Base-by-base conservation (phyloP, 179 eudicot genomes). In the Carnegiea gigantea region DNA sequence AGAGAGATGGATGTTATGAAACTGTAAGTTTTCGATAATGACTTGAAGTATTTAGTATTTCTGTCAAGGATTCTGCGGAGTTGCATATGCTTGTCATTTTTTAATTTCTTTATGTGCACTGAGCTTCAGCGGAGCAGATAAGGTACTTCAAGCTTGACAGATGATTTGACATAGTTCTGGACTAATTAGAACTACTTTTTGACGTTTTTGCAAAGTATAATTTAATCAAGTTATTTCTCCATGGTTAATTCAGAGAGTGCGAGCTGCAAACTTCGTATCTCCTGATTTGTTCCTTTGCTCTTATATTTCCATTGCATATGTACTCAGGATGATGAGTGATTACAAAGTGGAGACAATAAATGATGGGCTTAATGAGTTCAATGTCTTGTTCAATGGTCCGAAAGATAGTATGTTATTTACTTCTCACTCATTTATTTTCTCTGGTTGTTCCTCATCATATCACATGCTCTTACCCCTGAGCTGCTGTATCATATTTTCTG, bases 331-430 rank as follows among this genome's bases (percentile, higher is more conserved):
- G 98, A 95, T 95, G 98, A 95, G 98, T 83, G 98, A 95, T 84
- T 95, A 95, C 83, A 76, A 82, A 38, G 98, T 95, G 81, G 98
- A 95, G 95, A 86, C 92, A 14, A 91, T 93, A 84, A 93, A 95
- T 84, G 98, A 95, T 83, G 98, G 98, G 78, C 87, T 95, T 76
- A 90, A 73, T 70, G 98, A 95, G 86, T 93, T 93, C 90, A 92
- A 95, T 86, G 98, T 95, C 84, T 81, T 91, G 85, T 95, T 95
- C 86, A 90, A 95, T 85, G 98, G 98, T 80, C 98, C 98, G 26
- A 95, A 93, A 95, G 97, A 93, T 77, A 95, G 98, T 95, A 95
- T 73, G 89, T 87, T 64, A 48, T 49, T 43, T 62, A 46, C 49
- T 79, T 44, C 68, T 57, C n/a, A 18, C 62, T 57, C 57, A 57